These are phyloP conservation scores for Takashimella tepidaria DNA, from an alignment of 1,284 basidiomycete species.

Conservation along the genomic window DNA sequence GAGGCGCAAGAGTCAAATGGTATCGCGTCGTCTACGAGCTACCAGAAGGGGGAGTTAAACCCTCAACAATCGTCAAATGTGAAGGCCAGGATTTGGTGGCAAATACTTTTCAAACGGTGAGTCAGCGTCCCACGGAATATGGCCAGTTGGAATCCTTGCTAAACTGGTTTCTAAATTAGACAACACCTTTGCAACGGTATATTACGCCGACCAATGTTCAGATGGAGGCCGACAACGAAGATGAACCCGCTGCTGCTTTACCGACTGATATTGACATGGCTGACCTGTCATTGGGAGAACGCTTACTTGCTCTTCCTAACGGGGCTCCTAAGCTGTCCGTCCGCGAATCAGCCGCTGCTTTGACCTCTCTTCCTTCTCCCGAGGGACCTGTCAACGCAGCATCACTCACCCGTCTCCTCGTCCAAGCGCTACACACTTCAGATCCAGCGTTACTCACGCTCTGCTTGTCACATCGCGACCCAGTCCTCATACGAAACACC, in stretches of 20 bases:
- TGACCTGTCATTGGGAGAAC: slow-evolving; percentile 82
- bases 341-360: slow-evolving; percentile 18
- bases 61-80: slow-evolving; percentile 49
- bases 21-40: slow-evolving; percentile 58
- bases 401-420: slow-evolving; percentile 87
- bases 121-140: slow-evolving; percentile 1
- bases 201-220: slow-evolving; percentile 33
- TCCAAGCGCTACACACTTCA: slow-evolving; percentile 93
- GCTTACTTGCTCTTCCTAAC: slow-evolving; percentile 66
- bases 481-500: slow-evolving; percentile 76
- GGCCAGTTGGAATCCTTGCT: slow-evolving; percentile 8
- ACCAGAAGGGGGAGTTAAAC: slow-evolving; percentile 48
- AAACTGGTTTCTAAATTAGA: slow-evolving; percentile 3
- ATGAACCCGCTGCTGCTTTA: slow-evolving; percentile 46
- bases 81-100: slow-evolving; percentile 50
- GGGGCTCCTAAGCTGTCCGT: slow-evolving; percentile 37
- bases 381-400: slow-evolving; percentile 64
- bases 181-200: slow-evolving; percentile 40
- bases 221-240: slow-evolving; percentile 28
- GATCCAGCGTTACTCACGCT: slow-evolving; percentile 84
- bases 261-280: slow-evolving; percentile 73
- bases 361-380: slow-evolving; percentile 19
- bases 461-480: slow-evolving; percentile 79
- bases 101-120: slow-evolving; percentile 11
- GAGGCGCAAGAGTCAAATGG: slow-evolving; percentile 65